phyloP scores from a whole-genome alignment of 768 basidiomycete species.

The Tephrocybe sp. region DNA sequence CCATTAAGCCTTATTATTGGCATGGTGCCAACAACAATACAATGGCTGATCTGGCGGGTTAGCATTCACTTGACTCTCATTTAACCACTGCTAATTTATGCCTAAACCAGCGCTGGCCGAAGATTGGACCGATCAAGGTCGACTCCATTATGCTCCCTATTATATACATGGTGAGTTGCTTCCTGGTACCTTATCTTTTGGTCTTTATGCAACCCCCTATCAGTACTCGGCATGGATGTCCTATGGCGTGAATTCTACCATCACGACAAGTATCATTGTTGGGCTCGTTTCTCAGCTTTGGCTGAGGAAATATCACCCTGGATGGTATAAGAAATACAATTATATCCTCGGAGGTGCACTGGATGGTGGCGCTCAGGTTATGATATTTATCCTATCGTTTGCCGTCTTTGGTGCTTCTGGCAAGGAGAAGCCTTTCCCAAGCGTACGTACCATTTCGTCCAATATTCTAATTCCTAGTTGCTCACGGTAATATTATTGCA shows the following conservation, averaged over 20 bases:
- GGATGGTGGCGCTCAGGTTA: slow-evolving; percentile 64
- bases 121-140: slow-evolving; percentile 49
- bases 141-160: slow-evolving; percentile 53
- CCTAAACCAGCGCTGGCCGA: slow-evolving; percentile 46
- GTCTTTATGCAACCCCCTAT: neutral
- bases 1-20: slow-evolving; percentile 54
- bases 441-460: slow-evolving; percentile 28
- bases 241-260: slow-evolving; percentile 53
- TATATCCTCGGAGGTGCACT: slow-evolving; percentile 66
- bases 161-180: slow-evolving; percentile 43
- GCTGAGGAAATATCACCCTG: slow-evolving; percentile 54
- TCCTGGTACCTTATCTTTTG: neutral
- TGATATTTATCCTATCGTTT: slow-evolving; percentile 63
- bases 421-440: slow-evolving; percentile 45
- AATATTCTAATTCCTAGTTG: no score
- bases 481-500: slow-evolving; percentile 12
- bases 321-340: slow-evolving; percentile 69
- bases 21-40: slow-evolving; percentile 47
- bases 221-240: slow-evolving; percentile 43
- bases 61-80: slow-evolving; percentile 1
- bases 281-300: slow-evolving; percentile 60
- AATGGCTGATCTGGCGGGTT: slow-evolving; percentile 55
- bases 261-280: slow-evolving; percentile 45
- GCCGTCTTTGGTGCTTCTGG: slow-evolving; percentile 64
- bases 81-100: neutral